A percentile compares a stretch with the other conserved stretches of the same genome.
These are phyloP conservation scores for Myrica gale DNA, from an alignment of 306 rosid genomes.

Conservation along the genomic window DNA sequence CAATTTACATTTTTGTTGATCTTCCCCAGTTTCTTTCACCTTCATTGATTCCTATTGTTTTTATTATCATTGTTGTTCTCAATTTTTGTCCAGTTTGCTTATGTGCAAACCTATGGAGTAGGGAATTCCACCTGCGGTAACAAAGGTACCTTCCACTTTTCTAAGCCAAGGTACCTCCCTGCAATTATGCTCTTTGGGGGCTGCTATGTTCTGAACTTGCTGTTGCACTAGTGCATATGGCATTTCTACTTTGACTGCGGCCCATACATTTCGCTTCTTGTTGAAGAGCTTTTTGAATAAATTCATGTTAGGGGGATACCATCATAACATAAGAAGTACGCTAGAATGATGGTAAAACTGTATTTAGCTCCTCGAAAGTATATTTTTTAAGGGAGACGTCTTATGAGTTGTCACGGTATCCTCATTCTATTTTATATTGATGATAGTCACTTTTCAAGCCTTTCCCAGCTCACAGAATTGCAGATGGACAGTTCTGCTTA, in stretches of 20 bases:
- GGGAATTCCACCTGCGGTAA: slow-evolving; percentile 7
- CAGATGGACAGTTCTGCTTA: background rate
- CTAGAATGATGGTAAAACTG: background rate
- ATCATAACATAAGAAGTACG: background rate
- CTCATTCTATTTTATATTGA: background rate
- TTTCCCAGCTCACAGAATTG: background rate
- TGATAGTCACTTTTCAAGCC: background rate
- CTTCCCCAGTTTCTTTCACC: background rate
- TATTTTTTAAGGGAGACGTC: background rate
- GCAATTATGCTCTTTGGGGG: background rate
- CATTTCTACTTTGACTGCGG: background rate
- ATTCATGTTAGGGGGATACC: background rate
- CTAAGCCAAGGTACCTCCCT: background rate
- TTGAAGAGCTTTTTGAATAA: background rate
- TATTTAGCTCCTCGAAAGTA: background rate
- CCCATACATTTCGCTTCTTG: background rate
- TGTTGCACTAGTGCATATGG: background rate
- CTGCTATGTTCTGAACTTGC: slow-evolving; percentile 17
- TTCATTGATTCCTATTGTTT: background rate
- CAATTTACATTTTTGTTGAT: background rate
- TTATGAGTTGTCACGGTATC: background rate
- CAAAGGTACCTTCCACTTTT: background rate
- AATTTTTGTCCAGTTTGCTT: background rate
- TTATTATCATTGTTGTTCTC: background rate
- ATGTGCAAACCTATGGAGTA: background rate